Conservation (phyloP, 1,139 yeast genomes). For the Magnusiomyces ingens region DNA sequence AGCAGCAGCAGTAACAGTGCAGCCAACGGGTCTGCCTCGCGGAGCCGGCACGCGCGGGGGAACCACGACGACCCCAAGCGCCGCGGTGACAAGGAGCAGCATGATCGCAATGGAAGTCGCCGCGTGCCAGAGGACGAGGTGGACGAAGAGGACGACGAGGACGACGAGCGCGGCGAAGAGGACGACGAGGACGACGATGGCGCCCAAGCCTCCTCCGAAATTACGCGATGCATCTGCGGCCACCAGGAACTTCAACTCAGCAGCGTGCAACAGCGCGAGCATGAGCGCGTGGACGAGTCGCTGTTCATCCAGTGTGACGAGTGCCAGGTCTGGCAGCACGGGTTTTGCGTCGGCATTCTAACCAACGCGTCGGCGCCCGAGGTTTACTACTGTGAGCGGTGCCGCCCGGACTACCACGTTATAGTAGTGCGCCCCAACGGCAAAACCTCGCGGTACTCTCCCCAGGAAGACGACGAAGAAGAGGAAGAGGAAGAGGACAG, state of each 20-base stretch:
- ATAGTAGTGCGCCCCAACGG: slow-evolving; percentile 46
- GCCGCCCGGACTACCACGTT: slow-evolving; percentile 76
- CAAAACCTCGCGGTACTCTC: slow-evolving; percentile 39
- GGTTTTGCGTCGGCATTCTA: slow-evolving; percentile 81
- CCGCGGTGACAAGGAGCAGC: not conserved
- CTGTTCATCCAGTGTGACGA: slow-evolving; percentile 83
- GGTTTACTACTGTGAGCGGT: slow-evolving; percentile 86
- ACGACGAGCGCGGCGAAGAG: slow-evolving; percentile 14
- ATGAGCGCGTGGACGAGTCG: slow-evolving; percentile 64
- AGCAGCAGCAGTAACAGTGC: not conserved
- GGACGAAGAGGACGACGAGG: slow-evolving; percentile 16
- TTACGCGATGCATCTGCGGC: slow-evolving; percentile 87
- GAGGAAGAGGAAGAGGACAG: slow-evolving; percentile 26
- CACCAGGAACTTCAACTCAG: slow-evolving; percentile 54
- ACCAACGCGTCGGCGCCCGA: slow-evolving; percentile 77
- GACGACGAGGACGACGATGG: slow-evolving; percentile 16
- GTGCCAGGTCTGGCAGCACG: slow-evolving; percentile 97
- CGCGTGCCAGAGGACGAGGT: slow-evolving; percentile 13
- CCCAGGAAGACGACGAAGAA: slow-evolving; percentile 29
- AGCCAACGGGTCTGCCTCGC: not conserved
- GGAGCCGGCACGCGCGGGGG: not conserved
- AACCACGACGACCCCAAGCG: not conserved
- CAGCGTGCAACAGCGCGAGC: slow-evolving; percentile 37
- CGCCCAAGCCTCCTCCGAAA: slow-evolving; percentile 52
- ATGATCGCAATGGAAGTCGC: not conserved